A percentile compares a stretch with the other conserved stretches of the same genome.
Conservation (phyloP, 2,329 filamentous ascomycete species). For the Fusarium sp. region DNA sequence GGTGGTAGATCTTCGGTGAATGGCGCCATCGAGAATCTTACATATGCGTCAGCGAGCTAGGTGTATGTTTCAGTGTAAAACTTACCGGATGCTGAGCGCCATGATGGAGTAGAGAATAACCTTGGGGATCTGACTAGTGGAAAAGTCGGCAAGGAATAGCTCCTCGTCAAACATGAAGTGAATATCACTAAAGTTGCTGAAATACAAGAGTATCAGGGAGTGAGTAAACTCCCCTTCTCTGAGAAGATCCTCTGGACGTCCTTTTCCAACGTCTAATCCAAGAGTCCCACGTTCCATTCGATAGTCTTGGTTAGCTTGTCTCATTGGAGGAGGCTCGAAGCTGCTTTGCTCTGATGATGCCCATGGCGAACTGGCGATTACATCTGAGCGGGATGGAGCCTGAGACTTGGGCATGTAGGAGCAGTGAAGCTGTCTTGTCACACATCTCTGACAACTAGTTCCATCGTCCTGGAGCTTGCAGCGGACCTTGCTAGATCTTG, state of each 20-base stretch:
- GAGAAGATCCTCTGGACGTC: conserved; percentile 10
- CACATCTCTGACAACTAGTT: not conserved
- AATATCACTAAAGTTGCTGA: conserved; percentile 19
- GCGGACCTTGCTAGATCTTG: not conserved
- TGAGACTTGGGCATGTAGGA: not conserved
- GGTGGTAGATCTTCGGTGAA: not conserved
- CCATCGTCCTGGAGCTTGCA: not conserved
- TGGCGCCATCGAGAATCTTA: not conserved
- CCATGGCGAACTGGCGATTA: not conserved
- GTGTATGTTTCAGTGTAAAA: not conserved
- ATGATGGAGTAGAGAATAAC: not conserved
- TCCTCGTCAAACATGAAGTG: conserved; percentile 21
- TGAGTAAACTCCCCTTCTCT: conserved; percentile 18
- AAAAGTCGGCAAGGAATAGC: conserved; percentile 7
- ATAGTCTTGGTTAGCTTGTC: not conserved
- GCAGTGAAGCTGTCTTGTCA: not conserved
- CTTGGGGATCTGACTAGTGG: conserved; percentile 5
- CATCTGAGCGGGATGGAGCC: not conserved
- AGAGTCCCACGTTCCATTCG: conserved; percentile 5
- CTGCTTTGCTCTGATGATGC: not conserved
- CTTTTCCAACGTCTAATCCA: conserved; percentile 6
- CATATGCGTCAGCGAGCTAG: not conserved
- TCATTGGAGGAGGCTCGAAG: not conserved
- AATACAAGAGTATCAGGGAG: conserved; percentile 13
- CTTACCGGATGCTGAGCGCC: not conserved